phyloP scores from a whole-genome alignment of 805 yeast species.

The Candida ficus region DNA sequence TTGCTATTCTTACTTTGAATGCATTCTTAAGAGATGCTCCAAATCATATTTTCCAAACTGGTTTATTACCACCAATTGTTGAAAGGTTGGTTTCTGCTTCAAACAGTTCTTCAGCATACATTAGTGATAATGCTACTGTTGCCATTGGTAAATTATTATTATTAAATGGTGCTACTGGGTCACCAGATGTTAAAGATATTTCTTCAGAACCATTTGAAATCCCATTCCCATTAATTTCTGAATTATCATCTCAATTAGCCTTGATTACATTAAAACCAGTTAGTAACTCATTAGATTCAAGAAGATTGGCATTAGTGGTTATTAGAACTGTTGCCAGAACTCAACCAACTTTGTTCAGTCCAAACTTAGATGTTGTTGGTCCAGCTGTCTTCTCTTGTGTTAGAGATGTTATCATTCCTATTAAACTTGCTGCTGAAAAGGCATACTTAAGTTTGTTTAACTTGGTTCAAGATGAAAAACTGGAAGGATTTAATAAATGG shows the following conservation, averaged over 20 bases:
- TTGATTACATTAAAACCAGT: slow-evolving; percentile 44
- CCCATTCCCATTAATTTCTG: slow-evolving; percentile 34
- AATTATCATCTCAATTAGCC: slow-evolving; percentile 50
- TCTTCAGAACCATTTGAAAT: slow-evolving; percentile 31
- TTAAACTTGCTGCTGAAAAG: slow-evolving; percentile 91
- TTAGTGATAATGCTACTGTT: slow-evolving; percentile 69
- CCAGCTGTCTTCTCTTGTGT: slow-evolving; percentile 78
- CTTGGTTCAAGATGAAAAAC: slow-evolving; percentile 60
- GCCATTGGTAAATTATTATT: slow-evolving; percentile 81
- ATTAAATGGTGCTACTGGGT: slow-evolving; percentile 36
- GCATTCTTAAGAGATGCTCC: slow-evolving; percentile 79
- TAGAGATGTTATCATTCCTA: slow-evolving; percentile 84
- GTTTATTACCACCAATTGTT: slow-evolving; percentile 44
- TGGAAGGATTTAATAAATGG: slow-evolving; percentile 60
- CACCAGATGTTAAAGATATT: slow-evolving; percentile 30
- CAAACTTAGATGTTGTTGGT: slow-evolving; percentile 51
- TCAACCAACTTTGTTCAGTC: slow-evolving; percentile 47
- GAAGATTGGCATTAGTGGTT: slow-evolving; percentile 74
- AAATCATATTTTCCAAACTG: slow-evolving; percentile 49
- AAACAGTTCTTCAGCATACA: slow-evolving; percentile 36
- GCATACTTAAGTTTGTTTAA: slow-evolving; percentile 70
- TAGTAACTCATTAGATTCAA: slow-evolving; percentile 64
- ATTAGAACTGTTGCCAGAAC: slow-evolving; percentile 68
- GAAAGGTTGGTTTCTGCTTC: slow-evolving; percentile 44
- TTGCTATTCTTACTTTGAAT: slow-evolving; percentile 68